Base-by-base conservation (phyloP, 139 green algal genomes). In the Closterium sp. region DNA sequence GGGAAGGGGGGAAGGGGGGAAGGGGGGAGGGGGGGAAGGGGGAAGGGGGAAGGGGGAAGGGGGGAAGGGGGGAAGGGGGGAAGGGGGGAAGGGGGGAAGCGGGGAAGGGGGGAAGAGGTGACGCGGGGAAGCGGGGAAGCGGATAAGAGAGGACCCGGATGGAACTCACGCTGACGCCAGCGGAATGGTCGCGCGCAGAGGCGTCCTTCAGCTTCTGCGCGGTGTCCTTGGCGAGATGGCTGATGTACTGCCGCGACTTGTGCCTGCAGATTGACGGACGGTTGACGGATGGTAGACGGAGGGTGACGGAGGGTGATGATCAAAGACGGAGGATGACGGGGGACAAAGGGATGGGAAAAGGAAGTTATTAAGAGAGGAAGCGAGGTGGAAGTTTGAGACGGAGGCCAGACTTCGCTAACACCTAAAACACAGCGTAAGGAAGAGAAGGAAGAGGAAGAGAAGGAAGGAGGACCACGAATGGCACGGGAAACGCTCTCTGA, bases 171-270 rank as follows among this genome's bases (percentile, higher is more conserved):
- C 38, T 66, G 38, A 66, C 38, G 38, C 38, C 38, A 66, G 38
- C 38, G 38, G 38, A 66, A 12, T 66, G 38, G 38, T 6, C 91
- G 33, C 30, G 30, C 84, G 92, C 89, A n/a, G 28, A 84, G 28
- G 89, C 88, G 21, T 85, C 91, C 32, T 94, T 94, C 7, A 94
- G 84, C 34, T 93, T 90, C 30, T 32, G 69, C 21, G 93, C 91
- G 4, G 88, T 91, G 32, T 95, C 91, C 34, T 92, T 94, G 38
- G 91, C 93, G 31, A 94, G 88, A 83, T 91, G 76, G 8, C 33
- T 84, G n/a, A 95, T 92, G 21, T 38, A 30, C 85, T 94, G 89
- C 31, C 91, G 31, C 90, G 88, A 81, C 66, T 95, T 95, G 35
- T 94, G 43, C 86, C 93, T 91, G 85, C 76, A 43, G 34, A 10